Evolutionary conservation across 2,329 filamentous ascomycete genomes (phyloP).

Genomic region (Microsporum audouinii): DNA sequence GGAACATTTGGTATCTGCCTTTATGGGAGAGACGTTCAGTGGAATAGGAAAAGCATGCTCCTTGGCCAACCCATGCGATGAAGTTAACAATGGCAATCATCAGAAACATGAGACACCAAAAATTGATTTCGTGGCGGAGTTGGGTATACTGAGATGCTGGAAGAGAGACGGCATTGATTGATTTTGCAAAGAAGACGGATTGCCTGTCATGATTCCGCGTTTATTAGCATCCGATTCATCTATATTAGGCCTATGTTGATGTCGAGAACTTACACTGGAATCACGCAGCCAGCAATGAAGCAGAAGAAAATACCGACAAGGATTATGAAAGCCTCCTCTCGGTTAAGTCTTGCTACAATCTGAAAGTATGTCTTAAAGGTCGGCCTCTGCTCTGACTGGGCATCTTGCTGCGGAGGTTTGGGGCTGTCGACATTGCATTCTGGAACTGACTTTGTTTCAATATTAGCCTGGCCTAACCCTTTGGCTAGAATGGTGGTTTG

Average conservation of each 20-base stretch:
- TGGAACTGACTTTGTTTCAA: neutral
- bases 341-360: neutral
- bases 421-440: neutral
- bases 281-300: constrained; percentile 67
- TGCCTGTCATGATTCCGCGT: constrained; percentile 40
- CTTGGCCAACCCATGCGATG: constrained; percentile 56
- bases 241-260: constrained; percentile 53
- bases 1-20: constrained; percentile 44
- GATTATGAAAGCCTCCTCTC: neutral
- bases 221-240: neutral
- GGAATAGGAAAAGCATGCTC: constrained; percentile 66
- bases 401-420: neutral
- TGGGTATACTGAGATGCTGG: constrained; percentile 42
- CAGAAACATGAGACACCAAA: constrained; percentile 81
- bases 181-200: constrained; percentile 63
- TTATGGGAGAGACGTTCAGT: constrained; percentile 46
- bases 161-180: constrained; percentile 60
- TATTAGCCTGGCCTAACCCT: neutral
- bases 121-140: constrained; percentile 60
- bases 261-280: constrained; percentile 63
- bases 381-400: neutral
- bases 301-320: constrained; percentile 26
- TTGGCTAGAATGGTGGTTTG: neutral
- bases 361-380: neutral
- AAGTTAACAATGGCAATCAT: constrained; percentile 69